Conservation (phyloP, 768 basidiomycete species). For the Erythrobasidium yunnanense region DNA sequence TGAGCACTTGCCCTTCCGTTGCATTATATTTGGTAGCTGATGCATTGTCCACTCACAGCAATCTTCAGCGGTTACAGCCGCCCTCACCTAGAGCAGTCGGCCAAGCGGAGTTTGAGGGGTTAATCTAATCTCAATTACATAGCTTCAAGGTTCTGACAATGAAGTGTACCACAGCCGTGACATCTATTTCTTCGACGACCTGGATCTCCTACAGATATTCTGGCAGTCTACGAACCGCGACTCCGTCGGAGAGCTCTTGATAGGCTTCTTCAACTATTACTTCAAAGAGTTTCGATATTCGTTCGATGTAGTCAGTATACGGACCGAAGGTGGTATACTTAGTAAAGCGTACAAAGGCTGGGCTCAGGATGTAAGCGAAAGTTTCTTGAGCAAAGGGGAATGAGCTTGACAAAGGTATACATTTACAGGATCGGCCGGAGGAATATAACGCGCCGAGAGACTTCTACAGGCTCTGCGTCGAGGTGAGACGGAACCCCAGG, state of each 20-base stretch:
- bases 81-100: constrained; percentile 48
- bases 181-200: constrained; percentile 89
- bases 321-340: constrained; percentile 58
- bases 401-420: background rate
- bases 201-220: constrained; percentile 75
- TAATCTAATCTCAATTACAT: constrained; percentile 58
- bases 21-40: background rate
- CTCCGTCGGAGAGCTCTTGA: constrained; percentile 85
- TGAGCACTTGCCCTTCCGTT: constrained; percentile 21
- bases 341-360: constrained; percentile 90
- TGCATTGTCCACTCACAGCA: constrained; percentile 20
- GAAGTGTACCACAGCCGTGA: constrained; percentile 20
- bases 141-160: constrained; percentile 42
- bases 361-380: constrained; percentile 71
- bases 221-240: constrained; percentile 93
- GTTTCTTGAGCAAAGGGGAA: background rate
- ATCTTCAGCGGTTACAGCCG: constrained; percentile 32
- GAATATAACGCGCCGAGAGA: constrained; percentile 47
- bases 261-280: constrained; percentile 96
- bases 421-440: constrained; percentile 4
- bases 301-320: constrained; percentile 79
- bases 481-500: constrained; percentile 49
- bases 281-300: constrained; percentile 86
- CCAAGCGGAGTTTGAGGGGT: constrained; percentile 61
- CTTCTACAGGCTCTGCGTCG: constrained; percentile 88